Conservation (phyloP, 2,329 filamentous ascomycete species). For the Apiospora rasikravindrae region DNA sequence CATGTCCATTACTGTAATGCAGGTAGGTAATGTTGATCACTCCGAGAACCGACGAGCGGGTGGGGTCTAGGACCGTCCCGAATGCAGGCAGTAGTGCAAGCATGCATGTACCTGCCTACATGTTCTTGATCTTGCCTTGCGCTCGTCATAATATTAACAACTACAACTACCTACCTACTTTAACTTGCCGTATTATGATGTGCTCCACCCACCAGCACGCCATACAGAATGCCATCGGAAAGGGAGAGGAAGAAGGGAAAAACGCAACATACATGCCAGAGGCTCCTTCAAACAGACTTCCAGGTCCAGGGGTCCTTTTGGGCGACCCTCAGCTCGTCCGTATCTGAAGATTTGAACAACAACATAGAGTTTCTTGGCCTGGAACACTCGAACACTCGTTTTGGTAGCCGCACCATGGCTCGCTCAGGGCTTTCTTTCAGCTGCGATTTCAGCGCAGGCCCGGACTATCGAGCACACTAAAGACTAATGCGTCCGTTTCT, state of each 20-base stretch:
- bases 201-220: not conserved
- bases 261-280: not conserved
- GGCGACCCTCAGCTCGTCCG: not conserved
- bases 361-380: constrained; percentile 13
- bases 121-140: not conserved
- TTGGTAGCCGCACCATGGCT: constrained; percentile 4
- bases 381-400: not conserved
- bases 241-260: not conserved
- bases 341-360: constrained; percentile 19
- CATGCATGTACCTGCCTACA: not conserved
- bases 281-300: not conserved
- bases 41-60: constrained; percentile 8
- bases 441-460: constrained; percentile 10
- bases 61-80: not conserved
- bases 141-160: not conserved
- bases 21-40: not conserved
- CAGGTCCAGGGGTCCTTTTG: not conserved
- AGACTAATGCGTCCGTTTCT: constrained; percentile 6
- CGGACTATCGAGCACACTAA: constrained; percentile 14
- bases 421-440: constrained; percentile 14
- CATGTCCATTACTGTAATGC: not conserved
- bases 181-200: no score
- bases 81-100: not conserved
- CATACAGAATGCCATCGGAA: not conserved
- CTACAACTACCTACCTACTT: not conserved